Conservation (phyloP, 2,329 filamentous ascomycete genomes). For the Orbilia brochopaga region DNA sequence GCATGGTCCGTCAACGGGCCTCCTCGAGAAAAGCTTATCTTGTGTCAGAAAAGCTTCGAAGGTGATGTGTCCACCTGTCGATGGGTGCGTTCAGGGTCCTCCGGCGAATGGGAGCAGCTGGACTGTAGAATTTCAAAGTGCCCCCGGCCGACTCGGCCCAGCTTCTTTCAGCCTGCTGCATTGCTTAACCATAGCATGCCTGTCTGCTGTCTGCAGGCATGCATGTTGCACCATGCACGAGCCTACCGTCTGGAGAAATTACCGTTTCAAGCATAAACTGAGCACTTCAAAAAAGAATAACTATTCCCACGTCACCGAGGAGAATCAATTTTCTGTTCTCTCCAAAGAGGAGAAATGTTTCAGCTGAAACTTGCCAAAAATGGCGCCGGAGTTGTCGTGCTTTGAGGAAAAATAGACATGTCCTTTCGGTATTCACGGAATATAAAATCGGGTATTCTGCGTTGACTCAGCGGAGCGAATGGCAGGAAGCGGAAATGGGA, state of each 20-base stretch:
- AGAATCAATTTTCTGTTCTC: background rate
- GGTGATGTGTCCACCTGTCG: conserved; percentile 23
- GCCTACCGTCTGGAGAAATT: background rate
- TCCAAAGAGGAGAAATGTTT: background rate
- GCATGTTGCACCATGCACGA: background rate
- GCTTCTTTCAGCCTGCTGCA: background rate
- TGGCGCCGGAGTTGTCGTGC: background rate
- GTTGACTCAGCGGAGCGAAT: too few species aligned
- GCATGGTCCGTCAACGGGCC: conserved; percentile 14
- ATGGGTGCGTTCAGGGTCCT: conserved; percentile 5
- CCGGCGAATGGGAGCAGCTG: conserved; percentile 30
- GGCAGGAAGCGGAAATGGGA: background rate
- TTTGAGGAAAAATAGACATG: background rate
- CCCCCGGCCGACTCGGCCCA: background rate
- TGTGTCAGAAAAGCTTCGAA: conserved; percentile 50
- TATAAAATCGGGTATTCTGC: background rate
- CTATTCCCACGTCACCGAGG: conserved; percentile 1
- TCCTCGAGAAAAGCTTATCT: conserved; percentile 47
- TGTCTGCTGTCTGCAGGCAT: background rate
- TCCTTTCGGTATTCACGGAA: background rate
- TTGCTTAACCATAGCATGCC: background rate
- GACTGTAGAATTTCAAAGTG: background rate
- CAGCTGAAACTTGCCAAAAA: background rate
- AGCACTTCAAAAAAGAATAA: too few species aligned
- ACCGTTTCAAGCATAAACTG: background rate